Conservation (phyloP, 2,329 filamentous ascomycete species). For the Pezicula neosporulosa region DNA sequence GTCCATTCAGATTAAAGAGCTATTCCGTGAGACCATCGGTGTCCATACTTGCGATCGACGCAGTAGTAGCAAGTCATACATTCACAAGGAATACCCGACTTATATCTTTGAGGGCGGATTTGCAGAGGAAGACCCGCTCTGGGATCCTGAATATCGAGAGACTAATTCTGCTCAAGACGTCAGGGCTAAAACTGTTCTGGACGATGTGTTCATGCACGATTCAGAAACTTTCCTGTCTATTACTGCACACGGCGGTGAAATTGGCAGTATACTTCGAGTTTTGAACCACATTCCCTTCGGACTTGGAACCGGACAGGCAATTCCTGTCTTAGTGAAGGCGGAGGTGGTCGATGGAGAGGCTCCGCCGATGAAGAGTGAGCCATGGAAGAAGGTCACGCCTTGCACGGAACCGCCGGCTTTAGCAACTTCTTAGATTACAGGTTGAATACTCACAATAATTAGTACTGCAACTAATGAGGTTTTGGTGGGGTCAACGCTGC, state of each 20-base stretch:
- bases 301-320: slow-evolving; percentile 64
- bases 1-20: slow-evolving; percentile 61
- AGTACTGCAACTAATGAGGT: too few species aligned
- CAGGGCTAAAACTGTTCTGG: slow-evolving; percentile 45
- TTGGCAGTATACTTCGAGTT: slow-evolving; percentile 35
- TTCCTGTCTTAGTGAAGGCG: slow-evolving; percentile 64
- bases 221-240: slow-evolving; percentile 54
- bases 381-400: slow-evolving; percentile 37
- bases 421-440: too few species aligned
- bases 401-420: slow-evolving; percentile 37
- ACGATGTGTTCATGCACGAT: slow-evolving; percentile 53
- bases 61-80: slow-evolving; percentile 47
- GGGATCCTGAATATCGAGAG: slow-evolving; percentile 41
- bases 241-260: slow-evolving; percentile 58
- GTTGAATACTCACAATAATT: too few species aligned
- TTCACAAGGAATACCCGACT: slow-evolving; percentile 46
- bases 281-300: slow-evolving; percentile 59
- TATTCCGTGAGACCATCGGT: slow-evolving; percentile 62
- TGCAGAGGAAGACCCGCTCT: slow-evolving; percentile 50
- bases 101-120: slow-evolving; percentile 61
- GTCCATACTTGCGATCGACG: slow-evolving; percentile 68
- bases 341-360: slow-evolving; percentile 32
- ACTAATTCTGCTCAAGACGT: slow-evolving; percentile 43
- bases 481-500: too few species aligned
- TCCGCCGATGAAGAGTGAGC: slow-evolving; percentile 8